Evolutionary conservation across 1,284 basidiomycete species (phyloP), one percentile per base, ranked within the genome.

Genomic region (Wolfiporia cocos): DNA sequence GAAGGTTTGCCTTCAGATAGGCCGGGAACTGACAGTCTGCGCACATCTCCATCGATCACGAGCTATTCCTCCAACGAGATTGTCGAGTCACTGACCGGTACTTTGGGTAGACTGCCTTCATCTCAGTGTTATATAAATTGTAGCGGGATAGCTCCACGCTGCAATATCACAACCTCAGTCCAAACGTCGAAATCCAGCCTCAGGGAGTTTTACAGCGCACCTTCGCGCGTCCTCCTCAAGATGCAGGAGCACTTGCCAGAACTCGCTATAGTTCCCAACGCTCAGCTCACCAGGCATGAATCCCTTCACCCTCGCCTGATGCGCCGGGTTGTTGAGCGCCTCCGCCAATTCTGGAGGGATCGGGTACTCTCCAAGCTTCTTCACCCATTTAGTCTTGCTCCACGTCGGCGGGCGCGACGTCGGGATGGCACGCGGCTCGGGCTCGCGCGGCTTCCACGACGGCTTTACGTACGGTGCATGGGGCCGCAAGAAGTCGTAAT

Each of bases 11-110:
- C 21, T 15, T 83, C 81, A 1, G 79, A 75, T 1, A 85, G 59
- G 0, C 79, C 81, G 3, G 74, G 76, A 3, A 83, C 77, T 1
- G 54, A 46, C 5, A 83, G 62, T 47, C 79, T 81, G 32, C n/a
- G n/a, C n/a, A n/a, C n/a, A n/a, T 29, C 1, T 37, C 12, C 41
- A 26, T 37, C 23, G 7, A 26, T 28, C 11, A n/a, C 29, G 3
- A 36, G 5, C 2, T 10, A 19, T 4, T 19, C 3, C 7, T 19
- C 28, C 11, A 22, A n/a, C n/a, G n/a, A n/a, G n/a, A n/a, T n/a
- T 11, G 23, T 5, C 20, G 14, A 3, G 3, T 21, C 12, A n/a
- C 37, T 5, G 19, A 39, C 37, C 28, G 24, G 24, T 39, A 39
- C 2, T 29, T 12, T 7, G 23, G 24, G 12, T 19, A 14, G 11